Conservation (phyloP, 345 rosid genomes). For the Citrus unshiu region DNA sequence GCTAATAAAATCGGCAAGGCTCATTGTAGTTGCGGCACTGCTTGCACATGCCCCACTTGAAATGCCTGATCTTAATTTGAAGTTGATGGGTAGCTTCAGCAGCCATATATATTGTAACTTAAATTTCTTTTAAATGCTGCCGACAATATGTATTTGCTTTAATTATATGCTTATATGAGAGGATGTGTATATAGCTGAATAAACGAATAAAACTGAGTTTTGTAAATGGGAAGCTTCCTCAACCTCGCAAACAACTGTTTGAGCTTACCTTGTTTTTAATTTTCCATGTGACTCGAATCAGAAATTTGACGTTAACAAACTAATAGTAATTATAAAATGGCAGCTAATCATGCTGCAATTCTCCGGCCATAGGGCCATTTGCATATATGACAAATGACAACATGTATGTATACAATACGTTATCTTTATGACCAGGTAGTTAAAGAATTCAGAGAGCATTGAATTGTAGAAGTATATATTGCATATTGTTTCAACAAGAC, state of each 20-base stretch:
- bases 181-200: not conserved
- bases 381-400: too few species aligned
- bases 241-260: not conserved
- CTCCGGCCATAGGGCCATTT: too few species aligned
- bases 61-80: constrained; percentile 13
- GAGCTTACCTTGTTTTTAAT: not conserved
- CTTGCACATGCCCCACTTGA: constrained; percentile 37
- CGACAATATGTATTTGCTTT: too few species aligned
- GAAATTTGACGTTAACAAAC: not conserved
- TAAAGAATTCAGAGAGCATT: not conserved
- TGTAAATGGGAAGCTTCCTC: not conserved
- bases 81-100: too few species aligned
- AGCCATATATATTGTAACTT: too few species aligned
- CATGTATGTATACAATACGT: too few species aligned
- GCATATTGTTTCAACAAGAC: not conserved
- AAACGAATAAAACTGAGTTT: not conserved
- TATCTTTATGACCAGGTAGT: too few species aligned
- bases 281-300: not conserved
- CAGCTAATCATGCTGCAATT: too few species aligned
- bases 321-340: too few species aligned
- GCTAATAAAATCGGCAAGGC: constrained; percentile 20
- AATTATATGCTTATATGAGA: not conserved
- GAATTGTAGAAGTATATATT: not conserved
- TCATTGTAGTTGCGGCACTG: constrained; percentile 36
- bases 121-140: too few species aligned